A percentile compares a stretch with the other conserved stretches of the same genome.
phyloP scores from a whole-genome alignment of 2,329 filamentous ascomycete genomes.

The Aspergillus sp. region DNA sequence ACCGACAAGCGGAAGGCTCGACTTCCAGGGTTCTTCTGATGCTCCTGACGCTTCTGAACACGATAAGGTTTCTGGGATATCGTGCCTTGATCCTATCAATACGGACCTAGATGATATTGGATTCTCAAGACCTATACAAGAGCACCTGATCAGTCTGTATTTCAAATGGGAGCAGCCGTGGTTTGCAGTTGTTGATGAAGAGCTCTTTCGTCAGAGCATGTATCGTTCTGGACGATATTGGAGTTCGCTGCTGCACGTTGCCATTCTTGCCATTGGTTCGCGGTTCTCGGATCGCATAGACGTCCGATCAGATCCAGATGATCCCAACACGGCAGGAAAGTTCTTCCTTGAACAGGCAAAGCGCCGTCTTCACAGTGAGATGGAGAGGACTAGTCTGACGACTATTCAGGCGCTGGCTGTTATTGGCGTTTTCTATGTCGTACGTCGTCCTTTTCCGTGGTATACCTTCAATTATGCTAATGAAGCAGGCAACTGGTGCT shows the following conservation, averaged over 20 bases:
- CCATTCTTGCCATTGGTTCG: constrained; percentile 30
- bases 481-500: constrained; percentile 24
- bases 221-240: constrained; percentile 21
- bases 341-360: constrained; percentile 25
- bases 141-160: constrained; percentile 28
- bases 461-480: neutral
- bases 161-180: constrained; percentile 35
- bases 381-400: constrained; percentile 27
- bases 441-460: constrained; percentile 11
- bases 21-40: constrained; percentile 18
- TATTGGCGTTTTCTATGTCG: constrained; percentile 19
- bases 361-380: constrained; percentile 13
- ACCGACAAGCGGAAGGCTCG: constrained; percentile 29
- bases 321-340: constrained; percentile 30
- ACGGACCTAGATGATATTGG: neutral
- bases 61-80: neutral
- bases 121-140: constrained; percentile 18
- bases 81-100: neutral
- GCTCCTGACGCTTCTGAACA: neutral
- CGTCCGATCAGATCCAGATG: constrained; percentile 21
- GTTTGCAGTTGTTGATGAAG: constrained; percentile 31
- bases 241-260: constrained; percentile 27
- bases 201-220: constrained; percentile 27
- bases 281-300: constrained; percentile 28
- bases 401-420: constrained; percentile 32